Conservation (phyloP, 495 filamentous ascomycete species). For the Pyronema domesticum region DNA sequence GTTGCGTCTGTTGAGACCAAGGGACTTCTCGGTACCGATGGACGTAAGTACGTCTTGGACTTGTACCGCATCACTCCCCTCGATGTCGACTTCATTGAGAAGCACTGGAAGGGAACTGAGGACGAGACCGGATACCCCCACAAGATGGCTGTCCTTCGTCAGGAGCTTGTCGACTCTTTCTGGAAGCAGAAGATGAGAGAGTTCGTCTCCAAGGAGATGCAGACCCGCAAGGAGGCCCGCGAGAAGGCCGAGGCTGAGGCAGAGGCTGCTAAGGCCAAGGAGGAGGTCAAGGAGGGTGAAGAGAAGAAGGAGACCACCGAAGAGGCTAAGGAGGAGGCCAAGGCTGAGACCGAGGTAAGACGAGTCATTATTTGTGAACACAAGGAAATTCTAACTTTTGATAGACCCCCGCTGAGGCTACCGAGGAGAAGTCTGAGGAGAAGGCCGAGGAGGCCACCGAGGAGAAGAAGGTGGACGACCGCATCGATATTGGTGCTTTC, state of each 20-base stretch:
- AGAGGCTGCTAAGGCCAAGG: constrained; percentile 14
- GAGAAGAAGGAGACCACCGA: constrained; percentile 14
- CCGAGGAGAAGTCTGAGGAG: constrained; percentile 12
- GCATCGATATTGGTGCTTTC: constrained; percentile 72
- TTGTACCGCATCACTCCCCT: constrained; percentile 86
- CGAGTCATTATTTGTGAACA: neutral
- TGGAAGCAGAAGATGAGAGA: constrained; percentile 72
- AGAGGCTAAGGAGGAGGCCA: constrained; percentile 10
- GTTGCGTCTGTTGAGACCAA: constrained; percentile 97
- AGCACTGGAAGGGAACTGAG: constrained; percentile 32
- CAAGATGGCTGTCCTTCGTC: constrained; percentile 78
- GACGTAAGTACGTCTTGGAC: constrained; percentile 90
- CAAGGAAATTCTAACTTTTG: neutral
- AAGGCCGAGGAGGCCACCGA: constrained; percentile 15
- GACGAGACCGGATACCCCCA: constrained; percentile 60
- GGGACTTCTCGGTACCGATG: constrained; percentile 90
- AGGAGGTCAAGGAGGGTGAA: constrained; percentile 10
- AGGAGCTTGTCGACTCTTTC: constrained; percentile 73
- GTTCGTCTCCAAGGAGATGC: constrained; percentile 60
- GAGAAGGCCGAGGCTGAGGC: constrained; percentile 20
- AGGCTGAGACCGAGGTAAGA: neutral
- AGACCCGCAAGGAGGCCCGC: constrained; percentile 33
- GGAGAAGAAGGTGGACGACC: constrained; percentile 29
- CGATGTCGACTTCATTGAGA: constrained; percentile 80
- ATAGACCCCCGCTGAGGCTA: constrained; percentile 10